Percentiles rank a stretch among this genome's conserved stretches.
These are phyloP conservation scores for Speleostelium caveatum DNA, from an alignment of 78 protist genomes.

Conservation along the genomic window DNA sequence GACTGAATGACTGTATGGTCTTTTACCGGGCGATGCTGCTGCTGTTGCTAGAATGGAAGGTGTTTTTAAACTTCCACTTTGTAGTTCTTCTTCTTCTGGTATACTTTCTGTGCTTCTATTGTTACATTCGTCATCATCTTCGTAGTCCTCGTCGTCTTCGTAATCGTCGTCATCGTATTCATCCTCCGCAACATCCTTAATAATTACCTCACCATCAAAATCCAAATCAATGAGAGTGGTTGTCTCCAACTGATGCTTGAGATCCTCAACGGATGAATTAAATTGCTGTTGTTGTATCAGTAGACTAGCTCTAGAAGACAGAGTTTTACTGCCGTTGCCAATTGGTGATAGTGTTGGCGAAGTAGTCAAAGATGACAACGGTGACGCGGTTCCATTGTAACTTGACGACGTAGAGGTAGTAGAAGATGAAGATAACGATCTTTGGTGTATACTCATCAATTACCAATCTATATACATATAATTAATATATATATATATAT, in stretches of 20 bases:
- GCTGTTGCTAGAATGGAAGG: neutral
- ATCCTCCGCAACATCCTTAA: slow-evolving; percentile 19
- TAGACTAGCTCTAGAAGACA: too few relatives aligned
- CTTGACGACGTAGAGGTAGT: too few relatives aligned
- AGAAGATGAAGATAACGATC: too few relatives aligned
- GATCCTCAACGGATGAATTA: slow-evolving; percentile 5
- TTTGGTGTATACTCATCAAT: too few relatives aligned
- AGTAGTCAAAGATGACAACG: too few relatives aligned
- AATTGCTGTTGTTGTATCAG: neutral
- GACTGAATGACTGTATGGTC: neutral
- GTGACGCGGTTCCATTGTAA: too few relatives aligned
- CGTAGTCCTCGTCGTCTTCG: slow-evolving; percentile 7
- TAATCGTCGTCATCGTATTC: neutral
- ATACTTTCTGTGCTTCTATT: slow-evolving; percentile 17
- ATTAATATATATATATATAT: too few relatives aligned
- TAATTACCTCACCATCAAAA: slow-evolving; percentile 46
- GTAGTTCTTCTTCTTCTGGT: slow-evolving; percentile 42
- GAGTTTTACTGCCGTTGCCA: too few relatives aligned
- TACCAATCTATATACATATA: too few relatives aligned
- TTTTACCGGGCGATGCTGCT: neutral
- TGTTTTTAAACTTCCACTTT: neutral
- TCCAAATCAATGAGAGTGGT: slow-evolving; percentile 32
- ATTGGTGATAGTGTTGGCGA: too few relatives aligned
- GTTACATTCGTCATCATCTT: neutral
- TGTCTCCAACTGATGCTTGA: neutral